Evolutionary conservation across 805 yeast genomes (phyloP).

Genomic region (Torulaspora gathmanii): DNA sequence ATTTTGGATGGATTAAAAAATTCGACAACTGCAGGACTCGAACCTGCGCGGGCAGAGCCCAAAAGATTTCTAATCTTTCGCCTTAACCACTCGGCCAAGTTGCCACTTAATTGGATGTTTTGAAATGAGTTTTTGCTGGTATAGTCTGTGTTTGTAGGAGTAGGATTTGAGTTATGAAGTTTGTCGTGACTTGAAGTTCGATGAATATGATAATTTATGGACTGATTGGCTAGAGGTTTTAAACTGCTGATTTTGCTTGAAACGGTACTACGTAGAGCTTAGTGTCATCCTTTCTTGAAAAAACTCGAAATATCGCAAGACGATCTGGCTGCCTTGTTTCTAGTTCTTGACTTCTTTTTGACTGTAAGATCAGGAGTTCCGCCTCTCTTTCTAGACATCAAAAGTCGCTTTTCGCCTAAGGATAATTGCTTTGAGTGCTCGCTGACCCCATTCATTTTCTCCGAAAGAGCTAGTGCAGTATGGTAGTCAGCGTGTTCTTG

Average conservation of each 20-base stretch:
- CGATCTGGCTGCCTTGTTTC: constrained; percentile 1
- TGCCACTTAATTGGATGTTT: constrained; percentile 27
- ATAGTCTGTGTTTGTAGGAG: no score
- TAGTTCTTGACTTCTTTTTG: not conserved
- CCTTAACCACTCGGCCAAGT: constrained; percentile 61
- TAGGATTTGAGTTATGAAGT: no score
- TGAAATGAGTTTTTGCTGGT: no score
- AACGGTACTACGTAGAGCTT: not conserved
- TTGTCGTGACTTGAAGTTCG: no score
- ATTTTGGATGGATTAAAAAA: no score
- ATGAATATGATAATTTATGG: not conserved
- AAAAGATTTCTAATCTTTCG: constrained; percentile 54
- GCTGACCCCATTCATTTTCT: constrained; percentile 38
- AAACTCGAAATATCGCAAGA: constrained; percentile 10
- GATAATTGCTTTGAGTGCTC: constrained; percentile 26
- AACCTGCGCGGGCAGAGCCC: constrained; percentile 55
- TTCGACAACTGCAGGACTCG: constrained; percentile 65
- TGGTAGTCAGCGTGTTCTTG: constrained; percentile 54
- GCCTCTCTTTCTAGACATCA: constrained; percentile 14
- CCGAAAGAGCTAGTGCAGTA: constrained; percentile 47
- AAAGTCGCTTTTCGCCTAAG: constrained; percentile 29
- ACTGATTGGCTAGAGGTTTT: not conserved
- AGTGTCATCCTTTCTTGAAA: constrained; percentile 4
- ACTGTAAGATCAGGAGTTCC: not conserved
- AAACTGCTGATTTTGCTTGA: not conserved